These are phyloP conservation scores for Pleomassaria siparia DNA, from an alignment of 2,329 filamentous ascomycete species.

Conservation along the genomic window DNA sequence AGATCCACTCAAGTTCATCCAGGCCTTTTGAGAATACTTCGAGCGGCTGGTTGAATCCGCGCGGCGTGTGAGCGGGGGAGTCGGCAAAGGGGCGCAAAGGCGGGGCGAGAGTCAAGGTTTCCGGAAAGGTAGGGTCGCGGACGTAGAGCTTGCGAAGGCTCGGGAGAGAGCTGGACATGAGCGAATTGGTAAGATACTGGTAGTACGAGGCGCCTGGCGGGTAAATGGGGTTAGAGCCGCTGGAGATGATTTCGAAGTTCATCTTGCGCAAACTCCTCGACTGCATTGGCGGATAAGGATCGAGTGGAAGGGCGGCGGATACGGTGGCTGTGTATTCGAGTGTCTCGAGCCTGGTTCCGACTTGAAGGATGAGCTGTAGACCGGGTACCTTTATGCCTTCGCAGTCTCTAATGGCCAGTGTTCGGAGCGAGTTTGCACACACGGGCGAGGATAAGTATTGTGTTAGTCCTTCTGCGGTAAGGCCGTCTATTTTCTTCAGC, in stretches of 20 bases:
- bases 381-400: conserved; percentile 68
- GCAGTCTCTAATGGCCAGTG: conserved; percentile 66
- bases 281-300: conserved; percentile 62
- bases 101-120: conserved; percentile 72
- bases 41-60: conserved; percentile 57
- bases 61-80: conserved; percentile 26
- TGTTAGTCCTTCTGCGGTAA: conserved; percentile 72
- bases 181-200: conserved; percentile 79
- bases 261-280: conserved; percentile 71
- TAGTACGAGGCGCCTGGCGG: conserved; percentile 68
- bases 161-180: conserved; percentile 75
- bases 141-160: conserved; percentile 78
- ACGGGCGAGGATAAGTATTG: conserved; percentile 63
- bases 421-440: conserved; percentile 62
- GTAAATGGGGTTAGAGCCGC: conserved; percentile 58
- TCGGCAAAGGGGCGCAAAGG: conserved; percentile 59
- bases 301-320: conserved; percentile 57
- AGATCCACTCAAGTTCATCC: conserved; percentile 69
- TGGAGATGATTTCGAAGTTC: conserved; percentile 78
- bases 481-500: conserved; percentile 68
- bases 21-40: conserved; percentile 68
- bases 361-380: conserved; percentile 62
- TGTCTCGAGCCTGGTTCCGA: conserved; percentile 60
- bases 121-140: conserved; percentile 79
- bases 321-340: conserved; percentile 61